These are phyloP conservation scores for Teunomyces tritomae DNA, from an alignment of 805 yeast species.

Conservation along the genomic window DNA sequence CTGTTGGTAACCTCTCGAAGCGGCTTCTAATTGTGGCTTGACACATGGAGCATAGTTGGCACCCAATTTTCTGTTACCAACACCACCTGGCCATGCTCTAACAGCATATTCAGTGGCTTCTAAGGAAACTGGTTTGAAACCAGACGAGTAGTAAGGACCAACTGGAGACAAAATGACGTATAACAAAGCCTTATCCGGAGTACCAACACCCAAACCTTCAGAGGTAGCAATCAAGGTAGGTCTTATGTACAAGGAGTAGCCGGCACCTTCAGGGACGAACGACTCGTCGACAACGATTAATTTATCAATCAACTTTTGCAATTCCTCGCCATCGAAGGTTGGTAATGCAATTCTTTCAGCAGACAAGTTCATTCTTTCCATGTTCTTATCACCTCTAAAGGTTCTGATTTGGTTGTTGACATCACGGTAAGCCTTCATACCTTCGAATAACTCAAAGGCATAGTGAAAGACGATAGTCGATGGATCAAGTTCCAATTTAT, in stretches of 20 bases:
- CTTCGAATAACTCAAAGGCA: constrained; percentile 93
- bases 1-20: constrained; percentile 88
- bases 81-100: constrained; percentile 99
- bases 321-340: constrained; percentile 73
- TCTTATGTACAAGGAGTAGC: constrained; percentile 89
- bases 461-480: constrained; percentile 90
- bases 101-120: constrained; percentile 96
- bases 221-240: constrained; percentile 96
- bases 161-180: constrained; percentile 93
- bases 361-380: constrained; percentile 85
- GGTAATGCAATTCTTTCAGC: constrained; percentile 90
- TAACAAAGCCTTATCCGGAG: constrained; percentile 78
- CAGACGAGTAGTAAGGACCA: constrained; percentile 93
- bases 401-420: constrained; percentile 54
- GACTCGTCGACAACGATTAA: constrained; percentile 70
- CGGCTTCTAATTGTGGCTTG: constrained; percentile 87
- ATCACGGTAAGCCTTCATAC: constrained; percentile 85
- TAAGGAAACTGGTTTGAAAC: constrained; percentile 90
- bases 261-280: constrained; percentile 81
- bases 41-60: constrained; percentile 97
- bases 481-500: constrained; percentile 75
- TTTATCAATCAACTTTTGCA: constrained; percentile 72
- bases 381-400: constrained; percentile 90
- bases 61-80: constrained; percentile 93
- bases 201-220: constrained; percentile 80